Conservation (phyloP, 768 basidiomycete species). For the Lactarius hatsudake region DNA sequence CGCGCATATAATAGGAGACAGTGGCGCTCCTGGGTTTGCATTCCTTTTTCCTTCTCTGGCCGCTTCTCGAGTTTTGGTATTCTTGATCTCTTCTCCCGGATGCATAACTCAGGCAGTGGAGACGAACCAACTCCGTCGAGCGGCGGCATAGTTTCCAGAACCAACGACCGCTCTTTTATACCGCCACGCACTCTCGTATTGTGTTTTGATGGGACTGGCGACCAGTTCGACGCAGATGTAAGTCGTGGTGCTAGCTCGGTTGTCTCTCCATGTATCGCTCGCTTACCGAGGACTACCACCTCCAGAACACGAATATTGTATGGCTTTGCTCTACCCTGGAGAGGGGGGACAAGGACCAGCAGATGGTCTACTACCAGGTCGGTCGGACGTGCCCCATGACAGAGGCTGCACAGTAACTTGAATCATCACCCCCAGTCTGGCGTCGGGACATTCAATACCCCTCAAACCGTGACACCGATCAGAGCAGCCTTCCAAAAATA, state of each 20-base stretch:
- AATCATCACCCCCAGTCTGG: constrained; percentile 47
- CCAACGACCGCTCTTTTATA: not conserved
- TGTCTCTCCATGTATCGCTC: not conserved
- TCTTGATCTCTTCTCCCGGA: not conserved
- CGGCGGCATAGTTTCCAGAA: not conserved
- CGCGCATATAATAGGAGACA: not conserved
- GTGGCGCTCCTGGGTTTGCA: not conserved
- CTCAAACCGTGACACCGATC: constrained; percentile 59
- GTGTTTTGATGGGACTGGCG: constrained; percentile 66
- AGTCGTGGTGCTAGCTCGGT: constrained; percentile 24
- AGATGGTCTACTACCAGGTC: constrained; percentile 77
- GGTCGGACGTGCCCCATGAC: not conserved
- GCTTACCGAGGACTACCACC: not conserved
- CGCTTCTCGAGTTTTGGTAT: not conserved
- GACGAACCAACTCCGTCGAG: not conserved
- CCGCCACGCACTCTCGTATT: constrained; percentile 53
- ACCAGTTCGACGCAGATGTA: constrained; percentile 67
- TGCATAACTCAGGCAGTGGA: not conserved
- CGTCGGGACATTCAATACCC: constrained; percentile 68
- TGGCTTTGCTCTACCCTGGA: constrained; percentile 66
- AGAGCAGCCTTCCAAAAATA: constrained; percentile 52
- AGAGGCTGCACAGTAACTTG: not conserved
- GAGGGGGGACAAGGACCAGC: constrained; percentile 57
- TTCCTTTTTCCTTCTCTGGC: not conserved
- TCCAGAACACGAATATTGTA: constrained; percentile 70